phyloP scores from a whole-genome alignment of 2,329 filamentous ascomycete genomes.

The Colletotrichum sp. region DNA sequence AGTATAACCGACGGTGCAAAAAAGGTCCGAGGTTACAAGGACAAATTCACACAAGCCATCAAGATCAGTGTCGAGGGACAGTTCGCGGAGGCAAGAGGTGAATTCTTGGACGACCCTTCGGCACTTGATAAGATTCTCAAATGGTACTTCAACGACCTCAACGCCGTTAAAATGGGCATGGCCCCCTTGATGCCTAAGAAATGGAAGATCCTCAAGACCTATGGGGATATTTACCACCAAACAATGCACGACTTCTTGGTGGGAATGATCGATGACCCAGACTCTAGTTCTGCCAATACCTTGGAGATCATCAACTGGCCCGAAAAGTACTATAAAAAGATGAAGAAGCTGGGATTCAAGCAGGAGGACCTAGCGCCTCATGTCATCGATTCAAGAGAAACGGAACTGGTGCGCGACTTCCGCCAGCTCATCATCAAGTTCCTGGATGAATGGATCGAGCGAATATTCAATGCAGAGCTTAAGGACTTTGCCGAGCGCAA shows the following conservation, averaged over 20 bases:
- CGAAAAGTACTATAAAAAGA: slow-evolving; percentile 95
- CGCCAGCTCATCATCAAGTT: slow-evolving; percentile 93
- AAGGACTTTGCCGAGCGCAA: slow-evolving; percentile 81
- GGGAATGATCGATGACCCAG: slow-evolving; percentile 80
- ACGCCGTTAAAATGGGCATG: slow-evolving; percentile 94
- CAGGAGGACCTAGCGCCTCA: slow-evolving; percentile 82
- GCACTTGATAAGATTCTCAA: slow-evolving; percentile 86
- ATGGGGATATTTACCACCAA: slow-evolving; percentile 87
- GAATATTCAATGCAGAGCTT: slow-evolving; percentile 83
- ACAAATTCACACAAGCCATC: slow-evolving; percentile 88
- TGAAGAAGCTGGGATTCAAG: slow-evolving; percentile 85
- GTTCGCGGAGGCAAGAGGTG: slow-evolving; percentile 73
- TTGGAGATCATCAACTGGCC: slow-evolving; percentile 94
- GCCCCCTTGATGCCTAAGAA: slow-evolving; percentile 89
- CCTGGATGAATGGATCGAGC: slow-evolving; percentile 96
- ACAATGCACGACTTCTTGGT: slow-evolving; percentile 96
- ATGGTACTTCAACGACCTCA: slow-evolving; percentile 98
- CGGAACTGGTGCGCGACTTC: slow-evolving; percentile 92
- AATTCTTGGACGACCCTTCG: slow-evolving; percentile 83
- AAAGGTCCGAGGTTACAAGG: slow-evolving; percentile 92
- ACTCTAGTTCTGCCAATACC: slow-evolving; percentile 85
- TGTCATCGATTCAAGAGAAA: slow-evolving; percentile 87
- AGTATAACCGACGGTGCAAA: slow-evolving; percentile 94
- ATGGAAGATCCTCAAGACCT: slow-evolving; percentile 94
- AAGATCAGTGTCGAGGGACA: slow-evolving; percentile 74